Evolutionary conservation across 495 filamentous ascomycete species (phyloP), one percentile per base, ranked within the genome.

Genomic region (Neurospora hispaniola): DNA sequence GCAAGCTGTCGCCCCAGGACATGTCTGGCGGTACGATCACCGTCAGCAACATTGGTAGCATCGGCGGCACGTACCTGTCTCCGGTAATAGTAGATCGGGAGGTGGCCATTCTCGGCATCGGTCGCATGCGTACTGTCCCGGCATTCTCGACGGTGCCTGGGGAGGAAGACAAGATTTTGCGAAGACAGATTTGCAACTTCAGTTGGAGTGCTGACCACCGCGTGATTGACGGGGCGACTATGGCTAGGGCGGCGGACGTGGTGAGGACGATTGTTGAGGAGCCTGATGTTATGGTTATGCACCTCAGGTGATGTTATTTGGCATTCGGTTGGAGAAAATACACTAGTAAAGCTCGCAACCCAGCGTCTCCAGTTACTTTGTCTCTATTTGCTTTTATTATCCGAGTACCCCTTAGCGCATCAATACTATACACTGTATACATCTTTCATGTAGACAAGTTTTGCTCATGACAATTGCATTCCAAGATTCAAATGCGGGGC

Each of bases 201-300:
- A 97, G 93, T 78, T 99, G 94, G 94, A 95, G 93, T 78, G 96
- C 95, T 23, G 96, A 99, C 81, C 96, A 99, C 83, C 85, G 96
- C 6, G 90, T 98, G 70, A 89, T 98, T 66, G 96, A 99, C 83
- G 96, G 96, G 6, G 96, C 94, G 41, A 96, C 92, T 39, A 91
- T 97, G 89, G 96, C 96, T 10, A 84, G 94, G 62, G 94, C 94
- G 83, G 94, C 94, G 1, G 92, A 93, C 74, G 86, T 88, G 74
- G 91, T 98, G 43, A 88, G 88, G 73, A 83, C 85, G 40, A 90
- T 91, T 48, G 85, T 97, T 69, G 95, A 98, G 82, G 89, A 92
- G 74, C 91, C 94, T 3, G 94, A 92, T 81, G 85, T 86, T 69
- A 96, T 98, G 94, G 82, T 97, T 68, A 86, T 90, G 78, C 84